Base-by-base conservation (phyloP, 805 yeast genomes). In the Metschnikowia shivogae region DNA sequence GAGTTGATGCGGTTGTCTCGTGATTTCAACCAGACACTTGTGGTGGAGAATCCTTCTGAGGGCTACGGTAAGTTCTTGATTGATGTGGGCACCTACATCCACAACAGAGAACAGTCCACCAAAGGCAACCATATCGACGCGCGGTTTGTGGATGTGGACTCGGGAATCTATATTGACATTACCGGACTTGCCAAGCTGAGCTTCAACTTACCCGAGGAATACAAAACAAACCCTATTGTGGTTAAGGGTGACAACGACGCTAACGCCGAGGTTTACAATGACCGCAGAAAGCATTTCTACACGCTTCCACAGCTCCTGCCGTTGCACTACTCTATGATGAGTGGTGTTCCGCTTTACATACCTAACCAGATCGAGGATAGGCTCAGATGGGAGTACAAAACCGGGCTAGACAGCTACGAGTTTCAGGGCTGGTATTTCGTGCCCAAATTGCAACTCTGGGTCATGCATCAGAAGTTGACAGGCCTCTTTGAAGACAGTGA, bases 361-460 rank as follows among this genome's bases (percentile, higher is more conserved):
- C 60, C 60, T 5, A 24, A 37, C 31, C 46, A 51, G 14, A 49
- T 55, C 31, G 48, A 55, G 12, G 33, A 35, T 8, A 38, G 61
- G 8, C 47, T 60, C 32, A 35, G 41, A 7, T 58, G 56, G 48
- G 61, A 58, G 37, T 60, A 58, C 43, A 14, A 45, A 5, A 34
- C 40, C 1, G 61, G 62, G 1, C 29, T 53, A 20, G 45, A 41
- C 24, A 26, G 14, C 11, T 39, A 32, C 8, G 51, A 50, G 33
- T 50, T 34, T 32, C 20, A 24, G 19, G 49, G 39, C 31, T 51
- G 56, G 56, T 46, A 35, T 35, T 52, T 51, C 39, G 55, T 58
- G 11, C 54, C 51, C 8, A 44, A 42, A 34, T 37, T 60, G 19
- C 47, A 52, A 32, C 47, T 59, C 24, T 60, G 64, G 64, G 43